phyloP scores from a whole-genome alignment of 805 yeast genomes.

The Candida mattraensis region DNA sequence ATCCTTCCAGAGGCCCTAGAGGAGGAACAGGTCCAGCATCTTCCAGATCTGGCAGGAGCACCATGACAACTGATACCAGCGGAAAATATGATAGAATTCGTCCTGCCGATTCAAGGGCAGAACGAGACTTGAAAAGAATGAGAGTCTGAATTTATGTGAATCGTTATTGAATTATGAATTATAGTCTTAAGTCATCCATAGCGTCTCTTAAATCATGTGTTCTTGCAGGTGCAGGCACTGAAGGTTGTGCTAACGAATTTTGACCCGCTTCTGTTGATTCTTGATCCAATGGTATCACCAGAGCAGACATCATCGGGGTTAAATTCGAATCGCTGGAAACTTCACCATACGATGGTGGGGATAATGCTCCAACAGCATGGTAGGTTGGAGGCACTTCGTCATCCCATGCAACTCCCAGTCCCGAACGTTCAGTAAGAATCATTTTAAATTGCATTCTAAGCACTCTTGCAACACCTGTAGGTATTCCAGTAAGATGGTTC shows the following conservation, averaged over 20 bases:
- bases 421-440: constrained; percentile 84
- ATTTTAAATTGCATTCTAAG: constrained; percentile 91
- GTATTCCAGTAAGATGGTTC: constrained; percentile 53
- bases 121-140: constrained; percentile 10
- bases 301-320: constrained; percentile 19
- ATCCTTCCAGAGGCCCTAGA: too few relatives aligned
- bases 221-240: constrained; percentile 13
- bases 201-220: constrained; percentile 6
- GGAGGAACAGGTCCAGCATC: too few relatives aligned
- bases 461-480: constrained; percentile 95
- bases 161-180: too few relatives aligned
- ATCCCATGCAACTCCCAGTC: constrained; percentile 97
- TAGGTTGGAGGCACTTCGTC: constrained; percentile 98
- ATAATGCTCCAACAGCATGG: constrained; percentile 74
- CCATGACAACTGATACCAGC: background rate
- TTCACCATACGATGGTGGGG: constrained; percentile 79
- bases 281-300: constrained; percentile 25
- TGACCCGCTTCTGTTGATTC: constrained; percentile 14
- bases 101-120: constrained; percentile 2
- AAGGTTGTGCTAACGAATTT: constrained; percentile 19
- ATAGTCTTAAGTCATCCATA: background rate
- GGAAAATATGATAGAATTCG: background rate
- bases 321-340: constrained; percentile 22
- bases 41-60: background rate
- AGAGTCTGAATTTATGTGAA: too few relatives aligned